Conservation (phyloP, 192 early-diverging fungal species). For the Coemansia sp. region DNA sequence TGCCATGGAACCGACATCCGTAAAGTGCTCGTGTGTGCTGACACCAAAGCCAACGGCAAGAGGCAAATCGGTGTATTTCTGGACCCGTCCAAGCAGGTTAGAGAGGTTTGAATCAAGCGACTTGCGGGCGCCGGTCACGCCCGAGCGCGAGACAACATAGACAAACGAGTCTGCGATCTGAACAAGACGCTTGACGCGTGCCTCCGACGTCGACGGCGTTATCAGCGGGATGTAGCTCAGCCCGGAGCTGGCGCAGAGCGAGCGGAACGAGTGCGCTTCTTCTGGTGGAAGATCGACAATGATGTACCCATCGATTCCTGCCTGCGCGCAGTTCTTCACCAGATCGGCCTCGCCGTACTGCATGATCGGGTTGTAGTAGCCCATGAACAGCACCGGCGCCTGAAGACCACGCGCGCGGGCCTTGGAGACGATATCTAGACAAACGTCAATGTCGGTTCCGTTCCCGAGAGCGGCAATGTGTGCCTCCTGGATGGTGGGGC, state of each 20-base stretch:
- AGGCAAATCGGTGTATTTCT: conserved; percentile 74
- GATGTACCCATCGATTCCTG: conserved; percentile 94
- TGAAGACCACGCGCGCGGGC: conserved; percentile 82
- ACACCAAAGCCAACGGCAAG: conserved; percentile 99
- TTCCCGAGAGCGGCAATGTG: conserved; percentile 75
- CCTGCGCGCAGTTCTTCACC: conserved; percentile 78
- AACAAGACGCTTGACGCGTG: conserved; percentile 74
- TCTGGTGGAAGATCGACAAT: conserved; percentile 97
- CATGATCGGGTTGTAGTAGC: conserved; percentile 97
- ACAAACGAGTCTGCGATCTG: conserved; percentile 89
- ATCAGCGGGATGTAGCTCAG: conserved; percentile 88
- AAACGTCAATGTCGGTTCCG: conserved; percentile 73
- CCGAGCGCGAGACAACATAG: conserved; percentile 91
- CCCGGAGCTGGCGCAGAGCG: conserved; percentile 68
- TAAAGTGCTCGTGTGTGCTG: conserved; percentile 83
- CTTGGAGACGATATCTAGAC: conserved; percentile 75
- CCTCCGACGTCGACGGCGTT: conserved; percentile 89
- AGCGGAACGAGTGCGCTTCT: conserved; percentile 85
- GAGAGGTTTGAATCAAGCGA: conserved; percentile 70
- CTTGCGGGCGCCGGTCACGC: conserved; percentile 85
- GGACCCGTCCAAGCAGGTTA: conserved; percentile 71
- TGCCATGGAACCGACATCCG: conserved; percentile 76
- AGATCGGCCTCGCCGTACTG: conserved; percentile 89
- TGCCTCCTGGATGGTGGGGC: conserved; percentile 94
- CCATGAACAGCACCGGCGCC: conserved; percentile 95